Conservation (phyloP, 192 early-diverging fungal genomes). For the Mortierella claussenii region DNA sequence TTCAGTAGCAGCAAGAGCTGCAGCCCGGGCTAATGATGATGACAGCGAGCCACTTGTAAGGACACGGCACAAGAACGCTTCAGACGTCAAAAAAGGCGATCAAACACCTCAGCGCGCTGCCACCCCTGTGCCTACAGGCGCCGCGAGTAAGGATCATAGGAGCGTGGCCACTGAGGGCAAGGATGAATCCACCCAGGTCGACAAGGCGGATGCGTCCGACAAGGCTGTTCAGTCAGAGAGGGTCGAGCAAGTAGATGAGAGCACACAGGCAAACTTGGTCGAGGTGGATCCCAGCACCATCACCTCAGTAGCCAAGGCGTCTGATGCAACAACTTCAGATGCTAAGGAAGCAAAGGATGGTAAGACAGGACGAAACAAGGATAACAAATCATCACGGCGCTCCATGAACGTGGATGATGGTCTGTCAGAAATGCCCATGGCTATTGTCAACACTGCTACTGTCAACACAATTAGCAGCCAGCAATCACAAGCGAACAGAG, state of each 20-base stretch:
- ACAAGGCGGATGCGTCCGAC: constrained; percentile 19
- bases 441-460: neutral
- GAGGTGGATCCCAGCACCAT: neutral
- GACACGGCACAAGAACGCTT: constrained; percentile 7
- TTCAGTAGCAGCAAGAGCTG: neutral
- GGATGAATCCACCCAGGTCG: constrained; percentile 38
- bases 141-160: neutral
- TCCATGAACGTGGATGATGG: constrained; percentile 7
- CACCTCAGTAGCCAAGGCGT: neutral
- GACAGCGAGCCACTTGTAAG: constrained; percentile 12
- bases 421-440: neutral
- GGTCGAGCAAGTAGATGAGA: constrained; percentile 23
- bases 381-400: constrained; percentile 1
- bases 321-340: neutral
- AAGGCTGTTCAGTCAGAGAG: constrained; percentile 39
- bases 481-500: constrained; percentile 33
- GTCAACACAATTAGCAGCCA: constrained; percentile 3
- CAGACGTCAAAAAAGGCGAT: constrained; percentile 1
- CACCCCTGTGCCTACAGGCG: constrained; percentile 24
- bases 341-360: neutral
- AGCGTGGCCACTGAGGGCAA: neutral
- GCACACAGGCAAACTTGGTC: constrained; percentile 27
- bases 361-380: neutral
- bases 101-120: constrained; percentile 23
- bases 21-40: neutral